These are phyloP conservation scores for Westerdykella ornata DNA, from an alignment of 2,329 filamentous ascomycete species.

Conservation along the genomic window DNA sequence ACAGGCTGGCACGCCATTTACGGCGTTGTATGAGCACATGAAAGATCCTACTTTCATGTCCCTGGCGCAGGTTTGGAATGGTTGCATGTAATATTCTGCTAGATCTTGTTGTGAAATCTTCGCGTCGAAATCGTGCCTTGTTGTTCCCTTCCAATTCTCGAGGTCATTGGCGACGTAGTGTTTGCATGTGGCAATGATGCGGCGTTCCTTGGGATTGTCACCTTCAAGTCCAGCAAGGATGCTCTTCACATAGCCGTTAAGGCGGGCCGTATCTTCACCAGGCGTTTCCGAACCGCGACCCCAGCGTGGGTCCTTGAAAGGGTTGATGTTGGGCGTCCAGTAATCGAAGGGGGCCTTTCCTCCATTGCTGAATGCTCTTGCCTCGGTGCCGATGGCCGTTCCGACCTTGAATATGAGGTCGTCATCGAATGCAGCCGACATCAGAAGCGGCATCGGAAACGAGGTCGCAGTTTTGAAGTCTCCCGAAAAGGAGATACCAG, in stretches of 20 bases:
- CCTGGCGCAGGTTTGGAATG: constrained; percentile 51
- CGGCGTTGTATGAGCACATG: constrained; percentile 55
- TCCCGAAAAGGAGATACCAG: constrained; percentile 51
- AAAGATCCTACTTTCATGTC: constrained; percentile 43
- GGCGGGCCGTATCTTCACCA: constrained; percentile 50
- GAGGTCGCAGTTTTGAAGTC: constrained; percentile 56
- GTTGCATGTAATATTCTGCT: constrained; percentile 60
- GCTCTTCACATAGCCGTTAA: constrained; percentile 47
- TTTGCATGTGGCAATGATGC: constrained; percentile 29
- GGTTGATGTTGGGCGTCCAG: constrained; percentile 63
- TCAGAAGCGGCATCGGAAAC: constrained; percentile 58
- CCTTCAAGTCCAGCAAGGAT: constrained; percentile 52
- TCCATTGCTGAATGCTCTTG: constrained; percentile 58
- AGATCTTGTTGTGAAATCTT: constrained; percentile 56
- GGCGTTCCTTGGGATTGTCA: constrained; percentile 20
- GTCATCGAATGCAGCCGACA: constrained; percentile 59
- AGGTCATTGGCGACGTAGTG: constrained; percentile 37
- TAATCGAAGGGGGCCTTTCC: constrained; percentile 49
- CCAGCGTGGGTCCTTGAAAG: constrained; percentile 58
- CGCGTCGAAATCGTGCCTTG: constrained; percentile 49
- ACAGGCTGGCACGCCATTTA: constrained; percentile 61
- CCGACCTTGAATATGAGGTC: constrained; percentile 53
- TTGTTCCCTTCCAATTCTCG: constrained; percentile 26
- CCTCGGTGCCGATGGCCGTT: constrained; percentile 53
- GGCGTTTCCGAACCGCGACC: constrained; percentile 54